Conservation (phyloP, 495 filamentous ascomycete species). For the Physcia stellaris region DNA sequence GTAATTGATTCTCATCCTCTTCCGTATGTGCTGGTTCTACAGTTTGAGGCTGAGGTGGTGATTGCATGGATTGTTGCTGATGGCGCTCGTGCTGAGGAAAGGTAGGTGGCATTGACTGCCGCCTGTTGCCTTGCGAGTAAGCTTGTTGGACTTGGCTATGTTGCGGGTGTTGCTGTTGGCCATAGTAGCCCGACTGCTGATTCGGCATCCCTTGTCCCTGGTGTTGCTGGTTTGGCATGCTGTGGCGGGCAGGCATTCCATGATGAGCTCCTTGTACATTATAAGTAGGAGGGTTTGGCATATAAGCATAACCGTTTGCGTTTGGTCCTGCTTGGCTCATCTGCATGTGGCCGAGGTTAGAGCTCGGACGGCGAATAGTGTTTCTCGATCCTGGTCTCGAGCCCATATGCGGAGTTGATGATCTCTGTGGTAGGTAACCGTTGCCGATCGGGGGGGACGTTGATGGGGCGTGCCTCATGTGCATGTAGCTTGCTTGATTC, state of each 20-base stretch:
- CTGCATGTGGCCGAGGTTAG: constrained; percentile 50
- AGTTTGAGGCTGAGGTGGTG: constrained; percentile 29
- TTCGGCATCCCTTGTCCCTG: constrained; percentile 16
- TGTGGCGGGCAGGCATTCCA: too few species aligned
- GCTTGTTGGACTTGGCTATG: constrained; percentile 15
- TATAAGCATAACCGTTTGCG: constrained; percentile 64
- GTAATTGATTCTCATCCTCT: constrained; percentile 34
- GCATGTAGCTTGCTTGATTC: constrained; percentile 58
- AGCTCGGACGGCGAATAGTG: constrained; percentile 59
- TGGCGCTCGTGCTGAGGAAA: constrained; percentile 27
- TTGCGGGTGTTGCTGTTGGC: constrained; percentile 25
- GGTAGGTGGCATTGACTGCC: constrained; percentile 37
- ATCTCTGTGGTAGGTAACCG: constrained; percentile 60
- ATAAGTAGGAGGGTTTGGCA: constrained; percentile 76
- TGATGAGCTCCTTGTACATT: constrained; percentile 53
- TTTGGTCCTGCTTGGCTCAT: constrained; percentile 15
- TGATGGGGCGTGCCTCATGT: constrained; percentile 75
- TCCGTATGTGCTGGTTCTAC: constrained; percentile 16
- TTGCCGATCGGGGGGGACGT: constrained; percentile 82
- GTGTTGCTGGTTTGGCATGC: constrained; percentile 15
- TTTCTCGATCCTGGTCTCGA: constrained; percentile 78
- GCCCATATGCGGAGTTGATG: constrained; percentile 60
- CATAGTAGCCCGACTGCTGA: constrained; percentile 27
- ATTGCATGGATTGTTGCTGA: constrained; percentile 22
- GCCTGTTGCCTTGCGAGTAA: constrained; percentile 26